Conservation (phyloP, 306 rosid species). For the Sindora glabra region DNA sequence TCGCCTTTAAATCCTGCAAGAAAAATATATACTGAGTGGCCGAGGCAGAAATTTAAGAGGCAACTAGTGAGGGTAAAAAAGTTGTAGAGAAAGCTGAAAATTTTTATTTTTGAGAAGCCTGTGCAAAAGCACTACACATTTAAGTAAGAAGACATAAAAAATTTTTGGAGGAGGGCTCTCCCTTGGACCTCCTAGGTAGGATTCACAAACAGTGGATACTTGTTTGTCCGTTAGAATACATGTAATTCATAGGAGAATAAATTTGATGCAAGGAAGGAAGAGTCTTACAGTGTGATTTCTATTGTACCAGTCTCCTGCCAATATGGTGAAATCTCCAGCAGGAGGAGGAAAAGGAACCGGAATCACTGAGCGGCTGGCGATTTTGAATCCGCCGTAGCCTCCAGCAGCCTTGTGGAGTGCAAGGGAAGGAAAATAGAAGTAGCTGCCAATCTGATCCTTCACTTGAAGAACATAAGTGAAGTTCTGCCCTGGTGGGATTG, state of each 20-base stretch:
- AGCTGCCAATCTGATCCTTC: slow-evolving; percentile 90
- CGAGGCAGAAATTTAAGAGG: too few species aligned
- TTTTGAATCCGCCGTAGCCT: slow-evolving; percentile 64
- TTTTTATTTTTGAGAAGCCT: too few species aligned
- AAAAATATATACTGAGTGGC: neutral
- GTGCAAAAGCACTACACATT: too few species aligned
- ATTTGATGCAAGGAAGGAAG: neutral
- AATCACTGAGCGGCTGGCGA: slow-evolving; percentile 58
- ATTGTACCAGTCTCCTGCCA: slow-evolving; percentile 81
- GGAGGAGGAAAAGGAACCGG: slow-evolving; percentile 84
- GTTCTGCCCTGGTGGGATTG: slow-evolving; percentile 77
- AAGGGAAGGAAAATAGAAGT: slow-evolving; percentile 80
- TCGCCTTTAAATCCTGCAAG: slow-evolving; percentile 66
- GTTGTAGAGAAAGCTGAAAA: too few species aligned
- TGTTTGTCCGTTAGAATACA: neutral
- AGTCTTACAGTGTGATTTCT: slow-evolving; percentile 74
- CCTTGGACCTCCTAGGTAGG: too few species aligned
- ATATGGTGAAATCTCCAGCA: slow-evolving; percentile 61
- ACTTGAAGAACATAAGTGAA: slow-evolving; percentile 81
- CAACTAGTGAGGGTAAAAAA: too few species aligned
- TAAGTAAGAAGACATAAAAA: too few species aligned
- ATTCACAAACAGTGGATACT: too few species aligned
- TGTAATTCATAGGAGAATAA: neutral
- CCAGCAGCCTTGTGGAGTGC: slow-evolving; percentile 89
- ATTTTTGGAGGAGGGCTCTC: too few species aligned